Conservation (phyloP, 2,329 filamentous ascomycete genomes). For the Leptosphaerulina australis region DNA sequence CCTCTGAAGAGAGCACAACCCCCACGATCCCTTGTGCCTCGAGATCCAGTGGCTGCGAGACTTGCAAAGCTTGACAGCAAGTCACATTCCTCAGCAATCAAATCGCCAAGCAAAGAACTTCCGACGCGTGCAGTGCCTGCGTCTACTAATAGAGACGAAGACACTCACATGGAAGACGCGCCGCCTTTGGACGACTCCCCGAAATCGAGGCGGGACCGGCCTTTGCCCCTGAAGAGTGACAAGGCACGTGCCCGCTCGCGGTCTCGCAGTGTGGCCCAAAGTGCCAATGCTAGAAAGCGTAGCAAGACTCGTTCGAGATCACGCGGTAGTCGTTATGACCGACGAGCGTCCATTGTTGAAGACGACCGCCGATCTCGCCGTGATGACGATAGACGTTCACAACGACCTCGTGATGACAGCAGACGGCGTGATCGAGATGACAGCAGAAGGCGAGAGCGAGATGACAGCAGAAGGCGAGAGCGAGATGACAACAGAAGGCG, state of each 20-base stretch:
- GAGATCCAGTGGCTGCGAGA: constrained; percentile 40
- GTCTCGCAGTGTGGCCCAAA: constrained; percentile 43
- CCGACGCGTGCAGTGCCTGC: constrained; percentile 23
- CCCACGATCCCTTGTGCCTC: constrained; percentile 44
- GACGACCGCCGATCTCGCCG: constrained; percentile 34
- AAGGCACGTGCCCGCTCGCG: constrained; percentile 37
- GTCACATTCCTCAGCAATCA: constrained; percentile 30
- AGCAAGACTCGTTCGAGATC: constrained; percentile 42
- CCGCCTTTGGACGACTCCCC: constrained; percentile 24
- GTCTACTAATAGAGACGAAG: constrained; percentile 26
- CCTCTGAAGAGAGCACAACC: constrained; percentile 46
- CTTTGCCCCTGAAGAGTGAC: constrained; percentile 32
- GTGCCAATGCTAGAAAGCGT: constrained; percentile 34
- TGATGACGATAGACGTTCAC: constrained; percentile 37
- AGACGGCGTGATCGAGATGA: constrained; percentile 24
- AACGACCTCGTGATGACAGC: constrained; percentile 34
- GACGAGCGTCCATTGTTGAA: constrained; percentile 32
- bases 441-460: too few species aligned
- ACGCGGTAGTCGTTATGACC: constrained; percentile 40
- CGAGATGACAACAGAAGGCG: constrained; percentile 37
- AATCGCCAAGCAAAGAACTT: constrained; percentile 35
- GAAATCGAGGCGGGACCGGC: constrained; percentile 36
- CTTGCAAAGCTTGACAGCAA: constrained; percentile 41
- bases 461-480: constrained; percentile 33
- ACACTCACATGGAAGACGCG: constrained; percentile 38